Conservation (phyloP, 192 early-diverging fungal species). For the Rhizophagus clarus region DNA sequence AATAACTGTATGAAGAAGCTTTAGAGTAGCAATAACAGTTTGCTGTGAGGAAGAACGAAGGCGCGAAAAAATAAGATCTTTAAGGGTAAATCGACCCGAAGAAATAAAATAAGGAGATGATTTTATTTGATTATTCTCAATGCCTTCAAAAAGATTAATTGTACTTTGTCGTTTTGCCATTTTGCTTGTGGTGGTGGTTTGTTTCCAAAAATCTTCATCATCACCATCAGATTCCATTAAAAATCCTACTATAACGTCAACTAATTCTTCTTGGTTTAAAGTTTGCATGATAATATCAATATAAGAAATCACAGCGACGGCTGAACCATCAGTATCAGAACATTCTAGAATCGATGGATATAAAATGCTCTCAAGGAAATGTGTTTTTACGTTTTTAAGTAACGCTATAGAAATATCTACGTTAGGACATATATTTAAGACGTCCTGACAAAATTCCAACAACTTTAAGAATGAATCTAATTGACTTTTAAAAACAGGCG, state of each 20-base stretch:
- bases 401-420: conserved; percentile 60
- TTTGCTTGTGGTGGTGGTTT: conserved; percentile 18
- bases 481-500: conserved; percentile 63
- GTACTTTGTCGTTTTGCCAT: conserved; percentile 35
- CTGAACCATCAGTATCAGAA: conserved; percentile 90
- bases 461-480: conserved; percentile 69
- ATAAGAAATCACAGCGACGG: conserved; percentile 88
- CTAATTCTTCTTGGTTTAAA: conserved; percentile 73
- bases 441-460: conserved; percentile 73
- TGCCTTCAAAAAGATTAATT: conserved; percentile 46
- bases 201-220: conserved; percentile 36
- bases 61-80: conserved; percentile 85
- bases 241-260: conserved; percentile 75
- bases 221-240: conserved; percentile 70
- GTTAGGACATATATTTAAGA: conserved; percentile 72
- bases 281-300: conserved; percentile 80
- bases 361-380: conserved; percentile 86
- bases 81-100: conserved; percentile 65
- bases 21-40: conserved; percentile 83
- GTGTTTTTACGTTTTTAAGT: conserved; percentile 66
- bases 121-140: conserved; percentile 43
- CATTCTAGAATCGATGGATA: conserved; percentile 83
- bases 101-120: conserved; percentile 58
- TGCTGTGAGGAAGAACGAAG: conserved; percentile 85
- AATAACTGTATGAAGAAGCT: conserved; percentile 75